Evolutionary conservation across 139 green algal genomes (phyloP), one percentile per base, ranked within the genome.

Genomic region (Coccomyxa sp.): DNA sequence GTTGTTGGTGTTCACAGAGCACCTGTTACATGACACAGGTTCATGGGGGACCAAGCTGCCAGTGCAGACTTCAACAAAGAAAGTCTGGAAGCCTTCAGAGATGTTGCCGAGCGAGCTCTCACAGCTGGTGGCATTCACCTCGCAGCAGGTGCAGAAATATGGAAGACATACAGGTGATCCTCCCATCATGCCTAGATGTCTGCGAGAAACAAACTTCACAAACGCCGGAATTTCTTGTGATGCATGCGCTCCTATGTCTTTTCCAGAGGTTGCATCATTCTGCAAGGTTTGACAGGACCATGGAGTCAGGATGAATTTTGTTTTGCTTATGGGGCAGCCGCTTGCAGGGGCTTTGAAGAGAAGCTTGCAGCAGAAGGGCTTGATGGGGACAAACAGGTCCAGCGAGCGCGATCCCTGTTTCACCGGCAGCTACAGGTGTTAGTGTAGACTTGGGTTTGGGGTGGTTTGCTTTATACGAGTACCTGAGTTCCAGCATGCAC

Each of bases 41-140:
- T 51, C 38, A 51, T 51, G 38, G 38, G 38, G 3, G 38, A 51
- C 38, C 38, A 51, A 51, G 38, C 38, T 51, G 38, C 38, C 7
- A 51, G 38, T 51, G 38, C 38, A 51, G 38, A 51, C 38, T 51
- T 51, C 38, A 71, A 21, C 63, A 71, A 71, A 25, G 63, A 71
- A 21, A 71, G 21, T 25, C 21, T 21, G 27, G 79, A 86, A 25
- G 68, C 76, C 31, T 90, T 94, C 60, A 82, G 93, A 25, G 80
- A 81, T 12, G 77, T 91, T n/a, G 91, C 84, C 76, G 90, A 96
- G 76, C 71, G 83, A 28, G 91, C 90, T 13, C 82, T 96, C 15
- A 89, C 88, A 21, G 89, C 91, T 28, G 90, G 82, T 30, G 93
- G 93, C n/a, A 83, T 96, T 79, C 93, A 96, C 82, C 57, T 83